These are phyloP conservation scores for Talaromyces sp. DNA, from an alignment of 2,329 filamentous ascomycete genomes.

Conservation along the genomic window DNA sequence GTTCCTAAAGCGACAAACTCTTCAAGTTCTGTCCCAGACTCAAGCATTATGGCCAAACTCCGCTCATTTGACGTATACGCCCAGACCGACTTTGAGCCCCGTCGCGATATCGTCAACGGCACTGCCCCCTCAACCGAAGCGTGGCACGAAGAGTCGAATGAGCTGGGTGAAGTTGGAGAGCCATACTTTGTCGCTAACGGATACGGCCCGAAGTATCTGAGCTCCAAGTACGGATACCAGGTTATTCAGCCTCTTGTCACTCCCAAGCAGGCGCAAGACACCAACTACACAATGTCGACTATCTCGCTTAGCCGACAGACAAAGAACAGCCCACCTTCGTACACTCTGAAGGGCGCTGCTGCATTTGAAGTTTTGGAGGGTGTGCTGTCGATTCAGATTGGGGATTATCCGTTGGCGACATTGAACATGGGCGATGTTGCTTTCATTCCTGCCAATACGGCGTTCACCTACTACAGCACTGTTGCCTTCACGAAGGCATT, in stretches of 20 bases:
- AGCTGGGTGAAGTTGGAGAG: conserved; percentile 34
- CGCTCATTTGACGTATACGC: conserved; percentile 49
- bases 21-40: conserved; percentile 28
- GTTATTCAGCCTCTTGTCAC: conserved; percentile 51
- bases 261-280: conserved; percentile 38
- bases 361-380: conserved; percentile 47
- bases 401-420: conserved; percentile 30
- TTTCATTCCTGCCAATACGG: conserved; percentile 36
- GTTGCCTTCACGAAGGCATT: conserved; percentile 28
- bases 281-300: conserved; percentile 49
- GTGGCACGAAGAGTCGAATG: conserved; percentile 46
- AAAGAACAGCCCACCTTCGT: conserved; percentile 24
- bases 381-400: conserved; percentile 36
- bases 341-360: conserved; percentile 33
- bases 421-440: conserved; percentile 43
- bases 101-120: conserved; percentile 47
- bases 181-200: conserved; percentile 52
- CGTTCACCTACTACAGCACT: conserved; percentile 39
- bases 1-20: conserved; percentile 34
- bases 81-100: conserved; percentile 44
- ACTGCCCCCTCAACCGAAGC: conserved; percentile 35
- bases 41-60: conserved; percentile 40
- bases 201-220: conserved; percentile 52
- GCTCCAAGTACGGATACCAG: conserved; percentile 43
- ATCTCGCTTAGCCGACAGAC: conserved; percentile 42